These are phyloP conservation scores for Fusarium papillatum DNA, from an alignment of 2,329 filamentous ascomycete genomes.

Conservation along the genomic window DNA sequence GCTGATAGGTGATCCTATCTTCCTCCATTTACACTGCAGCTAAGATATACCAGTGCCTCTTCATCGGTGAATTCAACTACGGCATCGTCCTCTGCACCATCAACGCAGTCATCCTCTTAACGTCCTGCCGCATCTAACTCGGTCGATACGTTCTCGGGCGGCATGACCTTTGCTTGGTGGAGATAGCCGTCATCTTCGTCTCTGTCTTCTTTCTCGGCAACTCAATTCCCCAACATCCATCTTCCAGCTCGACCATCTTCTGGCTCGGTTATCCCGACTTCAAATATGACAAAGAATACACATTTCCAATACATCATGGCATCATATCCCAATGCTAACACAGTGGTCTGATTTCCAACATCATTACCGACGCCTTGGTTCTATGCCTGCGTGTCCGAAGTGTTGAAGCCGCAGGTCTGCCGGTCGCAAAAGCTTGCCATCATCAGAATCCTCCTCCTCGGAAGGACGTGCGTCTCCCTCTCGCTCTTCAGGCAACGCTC, in stretches of 20 bases:
- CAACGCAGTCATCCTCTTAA: slow-evolving; percentile 1
- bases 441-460: background rate
- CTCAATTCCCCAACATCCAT: background rate
- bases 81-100: slow-evolving; percentile 6
- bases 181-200: background rate
- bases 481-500: accelerated
- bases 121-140: slow-evolving; percentile 1
- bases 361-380: slow-evolving; percentile 12
- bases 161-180: slow-evolving; percentile 7
- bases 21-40: accelerated
- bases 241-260: too few species aligned
- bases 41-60: background rate
- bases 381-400: slow-evolving; percentile 8
- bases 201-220: slow-evolving; percentile 11
- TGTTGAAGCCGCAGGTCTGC: slow-evolving; percentile 1
- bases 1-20: background rate
- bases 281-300: too few species aligned
- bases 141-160: background rate
- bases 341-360: background rate
- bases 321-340: too few species aligned
- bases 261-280: too few species aligned
- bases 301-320: too few species aligned
- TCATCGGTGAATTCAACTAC: slow-evolving; percentile 10
- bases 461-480: background rate
- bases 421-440: slow-evolving; percentile 12